Percentiles rank a stretch among this genome's conserved stretches.
Evolutionary conservation across 2,329 filamentous ascomycete species (phyloP).

Genomic region (Didymella exigua): DNA sequence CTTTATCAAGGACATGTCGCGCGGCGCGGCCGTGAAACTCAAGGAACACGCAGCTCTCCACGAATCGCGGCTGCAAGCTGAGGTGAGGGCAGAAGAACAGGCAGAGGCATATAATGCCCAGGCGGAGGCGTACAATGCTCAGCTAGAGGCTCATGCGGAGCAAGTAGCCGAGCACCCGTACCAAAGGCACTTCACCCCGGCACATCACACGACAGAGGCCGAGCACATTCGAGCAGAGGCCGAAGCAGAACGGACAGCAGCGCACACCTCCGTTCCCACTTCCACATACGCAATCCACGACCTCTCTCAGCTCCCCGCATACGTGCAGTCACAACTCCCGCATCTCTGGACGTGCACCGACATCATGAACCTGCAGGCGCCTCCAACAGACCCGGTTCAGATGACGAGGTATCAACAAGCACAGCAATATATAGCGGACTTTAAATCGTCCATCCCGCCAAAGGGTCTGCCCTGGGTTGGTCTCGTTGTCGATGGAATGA

Average conservation of each 20-base stretch:
- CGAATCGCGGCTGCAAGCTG: too few relatives aligned
- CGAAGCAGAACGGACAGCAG: too few relatives aligned
- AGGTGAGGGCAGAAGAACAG: too few relatives aligned
- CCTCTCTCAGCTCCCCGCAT: neutral
- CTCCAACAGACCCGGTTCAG: neutral
- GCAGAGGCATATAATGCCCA: too few relatives aligned
- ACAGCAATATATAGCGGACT: neutral
- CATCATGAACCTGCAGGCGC: neutral
- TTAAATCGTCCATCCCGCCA: neutral
- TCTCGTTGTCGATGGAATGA: neutral
- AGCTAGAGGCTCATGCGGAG: too few relatives aligned
- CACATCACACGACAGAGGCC: too few relatives aligned
- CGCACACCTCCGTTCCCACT: too few relatives aligned
- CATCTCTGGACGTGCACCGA: conserved; percentile 3
- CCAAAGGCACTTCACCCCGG: too few relatives aligned
- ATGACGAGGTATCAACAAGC: neutral
- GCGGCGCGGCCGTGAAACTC: neutral
- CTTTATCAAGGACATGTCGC: neutral
- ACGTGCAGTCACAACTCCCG: neutral
- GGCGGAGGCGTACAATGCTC: too few relatives aligned
- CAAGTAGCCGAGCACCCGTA: too few relatives aligned
- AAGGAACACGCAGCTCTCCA: neutral
- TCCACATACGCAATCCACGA: neutral
- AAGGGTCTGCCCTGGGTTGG: neutral
- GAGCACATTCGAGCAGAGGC: too few relatives aligned